Conservation (phyloP, 192 early-diverging fungal species). For the Linnemannia hyalina region DNA sequence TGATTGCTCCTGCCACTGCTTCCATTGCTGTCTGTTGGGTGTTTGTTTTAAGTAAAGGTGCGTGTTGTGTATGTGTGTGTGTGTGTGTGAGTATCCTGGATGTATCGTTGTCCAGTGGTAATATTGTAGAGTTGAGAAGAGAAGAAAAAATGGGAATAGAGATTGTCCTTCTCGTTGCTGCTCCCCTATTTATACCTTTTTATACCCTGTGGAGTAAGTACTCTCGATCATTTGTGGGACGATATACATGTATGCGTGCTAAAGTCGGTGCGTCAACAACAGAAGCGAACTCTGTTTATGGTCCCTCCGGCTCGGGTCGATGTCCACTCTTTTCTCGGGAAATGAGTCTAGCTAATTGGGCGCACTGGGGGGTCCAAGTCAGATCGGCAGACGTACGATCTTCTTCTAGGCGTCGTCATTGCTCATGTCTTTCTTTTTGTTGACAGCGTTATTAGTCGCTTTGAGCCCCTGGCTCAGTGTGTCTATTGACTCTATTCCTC, state of each 20-base stretch:
- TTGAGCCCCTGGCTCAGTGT: too few relatives aligned
- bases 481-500: too few relatives aligned
- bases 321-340: background rate
- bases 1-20: conserved; percentile 14
- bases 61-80: background rate
- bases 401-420: too few relatives aligned
- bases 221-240: background rate
- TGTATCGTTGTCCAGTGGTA: background rate
- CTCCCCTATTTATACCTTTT: background rate
- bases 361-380: too few relatives aligned
- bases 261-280: background rate
- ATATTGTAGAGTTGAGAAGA: background rate
- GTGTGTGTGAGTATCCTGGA: background rate
- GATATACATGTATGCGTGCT: too few relatives aligned
- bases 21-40: conserved; percentile 15
- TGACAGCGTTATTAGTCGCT: too few relatives aligned
- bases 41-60: background rate
- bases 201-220: background rate
- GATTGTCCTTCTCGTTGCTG: background rate
- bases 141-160: background rate
- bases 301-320: background rate
- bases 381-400: too few relatives aligned
- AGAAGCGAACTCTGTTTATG: too few relatives aligned
- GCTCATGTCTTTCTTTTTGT: too few relatives aligned
- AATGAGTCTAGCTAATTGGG: background rate